Conservation (phyloP, 805 yeast genomes). For the Candida takata region DNA sequence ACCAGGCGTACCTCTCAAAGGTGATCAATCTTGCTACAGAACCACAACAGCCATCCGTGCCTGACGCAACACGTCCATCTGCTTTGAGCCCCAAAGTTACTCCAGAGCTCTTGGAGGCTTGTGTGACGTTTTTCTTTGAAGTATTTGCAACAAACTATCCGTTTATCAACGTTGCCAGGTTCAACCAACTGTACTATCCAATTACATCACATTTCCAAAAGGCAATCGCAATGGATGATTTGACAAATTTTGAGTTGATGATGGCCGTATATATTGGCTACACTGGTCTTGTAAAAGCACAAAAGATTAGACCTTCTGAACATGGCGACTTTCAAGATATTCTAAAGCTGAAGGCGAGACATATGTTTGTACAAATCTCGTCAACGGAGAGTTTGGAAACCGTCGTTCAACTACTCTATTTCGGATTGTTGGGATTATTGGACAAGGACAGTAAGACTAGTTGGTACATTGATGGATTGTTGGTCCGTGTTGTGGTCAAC, state of each 20-base stretch:
- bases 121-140: constrained; percentile 38
- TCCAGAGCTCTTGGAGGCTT: constrained; percentile 12
- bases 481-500: constrained; percentile 37
- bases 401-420: constrained; percentile 33
- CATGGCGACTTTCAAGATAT: constrained; percentile 26
- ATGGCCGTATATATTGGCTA: constrained; percentile 52
- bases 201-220: not conserved
- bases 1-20: constrained; percentile 6
- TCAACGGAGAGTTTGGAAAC: constrained; percentile 31
- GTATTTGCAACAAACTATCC: constrained; percentile 7
- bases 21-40: constrained; percentile 1
- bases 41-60: constrained; percentile 1
- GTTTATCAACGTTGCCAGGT: constrained; percentile 7
- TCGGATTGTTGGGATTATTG: constrained; percentile 45
- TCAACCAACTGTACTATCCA: constrained; percentile 26
- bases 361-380: not conserved
- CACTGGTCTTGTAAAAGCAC: constrained; percentile 39
- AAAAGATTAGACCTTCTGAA: constrained; percentile 18
- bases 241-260: constrained; percentile 39
- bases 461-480: constrained; percentile 46
- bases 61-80: constrained; percentile 4
- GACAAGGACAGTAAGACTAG: constrained; percentile 43
- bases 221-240: not conserved
- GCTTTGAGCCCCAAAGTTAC: not conserved
- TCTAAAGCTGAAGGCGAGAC: constrained; percentile 31